A percentile compares a stretch with the other conserved stretches of the same genome.
Evolutionary conservation across 352 stramenopile genomes (phyloP).

Genomic region (Blastocystis sp.): DNA sequence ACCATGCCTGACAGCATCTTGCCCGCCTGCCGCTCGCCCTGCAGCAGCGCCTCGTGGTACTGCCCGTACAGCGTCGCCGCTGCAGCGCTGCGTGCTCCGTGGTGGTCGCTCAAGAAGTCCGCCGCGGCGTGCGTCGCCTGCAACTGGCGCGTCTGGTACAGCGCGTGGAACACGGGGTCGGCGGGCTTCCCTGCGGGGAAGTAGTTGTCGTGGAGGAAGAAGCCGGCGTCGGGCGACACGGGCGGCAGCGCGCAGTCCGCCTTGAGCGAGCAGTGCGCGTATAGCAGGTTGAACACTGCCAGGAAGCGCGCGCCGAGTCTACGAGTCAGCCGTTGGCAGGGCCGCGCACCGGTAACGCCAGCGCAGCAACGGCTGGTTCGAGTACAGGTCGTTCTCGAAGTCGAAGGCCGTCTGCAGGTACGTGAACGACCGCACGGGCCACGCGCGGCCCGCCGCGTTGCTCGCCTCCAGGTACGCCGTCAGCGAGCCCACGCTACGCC

Average conservation of each 20-base stretch:
- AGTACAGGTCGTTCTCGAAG: slow-evolving; percentile 7
- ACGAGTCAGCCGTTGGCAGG: background rate
- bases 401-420: background rate
- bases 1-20: slow-evolving; percentile 40
- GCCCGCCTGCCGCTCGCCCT: slow-evolving; percentile 4
- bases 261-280: slow-evolving; percentile 44
- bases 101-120: background rate
- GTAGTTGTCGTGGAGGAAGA: background rate
- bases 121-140: background rate
- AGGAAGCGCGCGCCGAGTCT: slow-evolving; percentile 33
- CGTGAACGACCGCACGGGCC: slow-evolving; percentile 4
- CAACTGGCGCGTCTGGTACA: slow-evolving; percentile 37
- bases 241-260: background rate
- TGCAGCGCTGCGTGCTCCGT: background rate
- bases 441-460: background rate
- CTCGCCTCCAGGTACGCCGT: background rate
- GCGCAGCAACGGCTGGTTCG: background rate
- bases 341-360: background rate
- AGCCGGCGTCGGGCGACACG: background rate
- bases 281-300: slow-evolving; percentile 24
- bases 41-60: slow-evolving; percentile 38
- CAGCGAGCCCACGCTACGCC: slow-evolving; percentile 11
- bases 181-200: slow-evolving; percentile 13
- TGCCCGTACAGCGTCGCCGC: background rate
- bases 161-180: slow-evolving; percentile 42